phyloP scores from a whole-genome alignment of 805 yeast genomes.

The Saccharomyces paradoxus region DNA sequence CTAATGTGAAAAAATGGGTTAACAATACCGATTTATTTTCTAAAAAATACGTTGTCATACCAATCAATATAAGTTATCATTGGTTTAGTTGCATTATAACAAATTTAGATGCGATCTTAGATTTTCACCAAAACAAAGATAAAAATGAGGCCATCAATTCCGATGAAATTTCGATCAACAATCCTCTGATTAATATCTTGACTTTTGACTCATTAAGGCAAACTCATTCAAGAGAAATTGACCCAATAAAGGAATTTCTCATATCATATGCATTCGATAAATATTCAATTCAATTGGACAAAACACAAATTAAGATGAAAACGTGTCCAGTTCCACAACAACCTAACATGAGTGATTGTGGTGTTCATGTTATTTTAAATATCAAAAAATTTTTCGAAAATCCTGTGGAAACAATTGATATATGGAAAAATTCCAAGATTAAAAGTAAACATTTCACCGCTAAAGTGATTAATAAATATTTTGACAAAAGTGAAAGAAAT shows the following conservation, averaged over 20 bases:
- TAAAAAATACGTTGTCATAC: slow-evolving; percentile 59
- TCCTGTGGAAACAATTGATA: slow-evolving; percentile 38
- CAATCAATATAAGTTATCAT: slow-evolving; percentile 73
- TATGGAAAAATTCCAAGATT: slow-evolving; percentile 36
- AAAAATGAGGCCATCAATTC: neutral
- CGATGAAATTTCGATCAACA: slow-evolving; percentile 13
- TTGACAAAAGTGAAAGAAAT: slow-evolving; percentile 21
- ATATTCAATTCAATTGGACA: slow-evolving; percentile 39
- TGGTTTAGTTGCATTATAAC: slow-evolving; percentile 80
- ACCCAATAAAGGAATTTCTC: slow-evolving; percentile 51
- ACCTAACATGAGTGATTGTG: slow-evolving; percentile 87
- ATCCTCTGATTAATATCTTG: slow-evolving; percentile 35
- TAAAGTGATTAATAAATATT: slow-evolving; percentile 19
- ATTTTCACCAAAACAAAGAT: slow-evolving; percentile 7
- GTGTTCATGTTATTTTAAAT: slow-evolving; percentile 80
- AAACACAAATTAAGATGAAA: slow-evolving; percentile 39
- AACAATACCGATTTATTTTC: slow-evolving; percentile 53
- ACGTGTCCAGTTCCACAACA: slow-evolving; percentile 69
- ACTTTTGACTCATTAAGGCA: slow-evolving; percentile 73
- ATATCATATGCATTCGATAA: slow-evolving; percentile 64
- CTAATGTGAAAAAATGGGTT: slow-evolving; percentile 72
- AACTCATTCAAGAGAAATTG: slow-evolving; percentile 42
- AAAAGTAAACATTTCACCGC: slow-evolving; percentile 13
- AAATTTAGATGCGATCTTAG: slow-evolving; percentile 35
- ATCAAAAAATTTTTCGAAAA: slow-evolving; percentile 48